Conservation (phyloP, 331 rosid species). For the Pyracantha coccinea region DNA sequence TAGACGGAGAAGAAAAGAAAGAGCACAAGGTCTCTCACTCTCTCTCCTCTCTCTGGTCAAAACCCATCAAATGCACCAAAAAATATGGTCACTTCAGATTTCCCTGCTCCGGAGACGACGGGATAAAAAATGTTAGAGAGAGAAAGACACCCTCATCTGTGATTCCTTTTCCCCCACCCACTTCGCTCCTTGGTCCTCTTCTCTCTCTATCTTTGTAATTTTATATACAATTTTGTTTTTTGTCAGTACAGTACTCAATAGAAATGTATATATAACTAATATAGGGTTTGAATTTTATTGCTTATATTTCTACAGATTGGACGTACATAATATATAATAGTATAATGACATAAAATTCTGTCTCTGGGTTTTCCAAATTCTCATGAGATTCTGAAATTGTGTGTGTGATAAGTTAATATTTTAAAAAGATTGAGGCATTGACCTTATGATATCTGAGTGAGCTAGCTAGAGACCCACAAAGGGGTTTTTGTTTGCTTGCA, state of each 20-base stretch:
- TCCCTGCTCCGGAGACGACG: slow-evolving; percentile 46
- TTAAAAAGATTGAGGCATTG: slow-evolving; percentile 19
- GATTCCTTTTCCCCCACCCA: slow-evolving; percentile 62
- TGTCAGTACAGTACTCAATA: neutral
- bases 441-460: slow-evolving; percentile 2
- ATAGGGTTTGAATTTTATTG: slow-evolving; percentile 3
- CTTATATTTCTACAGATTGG: slow-evolving; percentile 21
- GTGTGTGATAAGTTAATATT: neutral
- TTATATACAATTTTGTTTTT: neutral
- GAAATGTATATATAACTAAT: neutral
- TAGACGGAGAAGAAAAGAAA: slow-evolving; percentile 26
- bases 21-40: slow-evolving; percentile 17
- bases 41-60: slow-evolving; percentile 22
- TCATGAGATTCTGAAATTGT: slow-evolving; percentile 23
- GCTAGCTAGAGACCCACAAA: slow-evolving; percentile 28
- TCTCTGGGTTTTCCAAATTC: slow-evolving; percentile 29
- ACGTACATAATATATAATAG: neutral
- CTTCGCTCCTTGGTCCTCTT: slow-evolving; percentile 22
- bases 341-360: neutral
- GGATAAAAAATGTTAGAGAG: slow-evolving; percentile 42
- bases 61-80: slow-evolving; percentile 20
- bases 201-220: neutral
- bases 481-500: slow-evolving; percentile 39
- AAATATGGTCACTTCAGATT: slow-evolving; percentile 32
- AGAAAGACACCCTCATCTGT: slow-evolving; percentile 48